These are phyloP conservation scores for Lichina pygmaea DNA, from an alignment of 495 filamentous ascomycete species.

Conservation along the genomic window DNA sequence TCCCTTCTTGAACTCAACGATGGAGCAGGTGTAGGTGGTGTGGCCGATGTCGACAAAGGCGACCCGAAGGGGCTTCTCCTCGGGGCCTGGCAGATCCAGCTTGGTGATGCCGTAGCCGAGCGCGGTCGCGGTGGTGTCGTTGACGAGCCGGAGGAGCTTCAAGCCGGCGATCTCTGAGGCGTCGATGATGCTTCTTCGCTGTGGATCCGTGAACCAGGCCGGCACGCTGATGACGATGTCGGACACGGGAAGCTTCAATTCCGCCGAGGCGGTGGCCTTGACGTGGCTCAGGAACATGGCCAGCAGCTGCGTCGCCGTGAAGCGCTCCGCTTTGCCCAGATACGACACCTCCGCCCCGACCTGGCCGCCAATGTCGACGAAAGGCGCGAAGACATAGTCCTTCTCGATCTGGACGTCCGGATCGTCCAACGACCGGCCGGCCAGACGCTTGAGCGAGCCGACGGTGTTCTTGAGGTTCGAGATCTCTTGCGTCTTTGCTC, in stretches of 20 bases:
- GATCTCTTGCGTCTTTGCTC: constrained; percentile 95
- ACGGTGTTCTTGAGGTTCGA: constrained; percentile 99
- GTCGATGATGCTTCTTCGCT: constrained; percentile 72
- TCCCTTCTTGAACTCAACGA: constrained; percentile 94
- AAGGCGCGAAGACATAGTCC: constrained; percentile 61
- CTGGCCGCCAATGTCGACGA: constrained; percentile 78
- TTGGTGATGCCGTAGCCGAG: constrained; percentile 97
- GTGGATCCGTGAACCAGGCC: constrained; percentile 88
- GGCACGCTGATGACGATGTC: constrained; percentile 88
- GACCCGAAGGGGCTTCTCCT: constrained; percentile 83
- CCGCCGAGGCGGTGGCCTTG: constrained; percentile 60
- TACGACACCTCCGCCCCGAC: constrained; percentile 89
- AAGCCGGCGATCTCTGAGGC: constrained; percentile 86
- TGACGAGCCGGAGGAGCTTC: constrained; percentile 80
- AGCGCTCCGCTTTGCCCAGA: constrained; percentile 80
- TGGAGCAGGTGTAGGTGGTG: constrained; percentile 78
- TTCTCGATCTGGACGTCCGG: constrained; percentile 82
- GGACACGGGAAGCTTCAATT: constrained; percentile 78
- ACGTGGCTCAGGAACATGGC: constrained; percentile 92
- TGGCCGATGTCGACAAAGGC: constrained; percentile 90
- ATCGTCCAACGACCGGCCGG: constrained; percentile 62
- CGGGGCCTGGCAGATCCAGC: constrained; percentile 59
- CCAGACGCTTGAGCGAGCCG: constrained; percentile 69
- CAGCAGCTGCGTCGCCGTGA: constrained; percentile 70
- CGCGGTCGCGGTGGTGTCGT: constrained; percentile 91